These are phyloP conservation scores for Ramularia endophylla DNA, from an alignment of 2,329 filamentous ascomycete species.

Conservation along the genomic window DNA sequence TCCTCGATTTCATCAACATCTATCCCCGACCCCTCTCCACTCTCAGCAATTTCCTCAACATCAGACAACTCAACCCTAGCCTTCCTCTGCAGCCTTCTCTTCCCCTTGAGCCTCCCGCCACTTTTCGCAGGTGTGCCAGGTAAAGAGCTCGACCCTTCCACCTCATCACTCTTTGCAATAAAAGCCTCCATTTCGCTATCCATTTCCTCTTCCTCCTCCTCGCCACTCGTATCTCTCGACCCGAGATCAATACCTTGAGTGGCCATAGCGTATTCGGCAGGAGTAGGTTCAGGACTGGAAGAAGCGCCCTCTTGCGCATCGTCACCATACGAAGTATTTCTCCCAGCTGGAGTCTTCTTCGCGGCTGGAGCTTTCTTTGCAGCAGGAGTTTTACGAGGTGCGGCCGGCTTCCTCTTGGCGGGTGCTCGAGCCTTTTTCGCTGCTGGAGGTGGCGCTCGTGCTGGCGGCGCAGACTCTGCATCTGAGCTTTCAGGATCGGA, in stretches of 20 bases:
- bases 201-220: slow-evolving; percentile 37
- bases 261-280: slow-evolving; percentile 29
- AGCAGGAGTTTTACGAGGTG: slow-evolving; percentile 1
- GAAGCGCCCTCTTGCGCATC: slow-evolving; percentile 29
- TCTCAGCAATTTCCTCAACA: slow-evolving; percentile 13
- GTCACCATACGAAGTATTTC: slow-evolving; percentile 20
- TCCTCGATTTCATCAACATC: slow-evolving; percentile 1
- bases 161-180: slow-evolving; percentile 38
- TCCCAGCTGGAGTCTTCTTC: neutral
- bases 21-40: slow-evolving; percentile 4
- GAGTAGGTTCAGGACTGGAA: slow-evolving; percentile 31
- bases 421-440: slow-evolving; percentile 11
- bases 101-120: slow-evolving; percentile 16
- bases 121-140: slow-evolving; percentile 8
- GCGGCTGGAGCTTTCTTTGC: slow-evolving; percentile 7
- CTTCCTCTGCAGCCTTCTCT: neutral
- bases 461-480: slow-evolving; percentile 1
- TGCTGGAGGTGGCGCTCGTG: neutral
- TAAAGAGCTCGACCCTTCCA: slow-evolving; percentile 25
- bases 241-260: slow-evolving; percentile 37
- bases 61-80: slow-evolving; percentile 7
- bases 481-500: slow-evolving; percentile 4
- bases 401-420: neutral
- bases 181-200: slow-evolving; percentile 44
- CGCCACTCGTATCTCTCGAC: slow-evolving; percentile 39